Base-by-base conservation (phyloP, 1,284 basidiomycete genomes). In the Fomitopsis pinicola region DNA sequence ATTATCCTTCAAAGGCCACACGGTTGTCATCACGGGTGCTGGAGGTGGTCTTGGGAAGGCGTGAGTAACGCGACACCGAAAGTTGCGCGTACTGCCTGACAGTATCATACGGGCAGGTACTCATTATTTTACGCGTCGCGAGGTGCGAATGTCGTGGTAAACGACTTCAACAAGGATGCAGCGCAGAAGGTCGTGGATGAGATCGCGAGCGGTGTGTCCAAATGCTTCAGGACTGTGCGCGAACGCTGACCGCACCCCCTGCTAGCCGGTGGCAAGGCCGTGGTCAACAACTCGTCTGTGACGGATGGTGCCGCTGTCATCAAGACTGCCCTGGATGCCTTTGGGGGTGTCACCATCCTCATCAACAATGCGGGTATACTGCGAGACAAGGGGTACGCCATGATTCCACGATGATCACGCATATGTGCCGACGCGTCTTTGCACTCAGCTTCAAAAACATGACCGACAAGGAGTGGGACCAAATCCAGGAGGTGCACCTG, bases 341-440 rank as follows among this genome's bases (percentile, higher is more conserved):
- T 95, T 76, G 96, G 96, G 1, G 81, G 81, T 2, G 82, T 97
- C 42, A 86, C 82, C 66, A 93, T 89, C 64, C 84, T 97, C 55
- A 90, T 98, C 72, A 99, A 99, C 82, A 99, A 99, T 78, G 97
- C 97, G 55, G 97, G 97, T 59, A 95, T 99, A 68, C 79, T 99
- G 57, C 86, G 91, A 26, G 88, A 91, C 71, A 91, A 83, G 71
- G 88, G 86, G 95, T 91, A 59, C 50, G 83, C 73, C 48, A 40
- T 4, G 17, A 19, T 15, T 14, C 52, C 7, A 38, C 57, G 19
- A 38, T 38, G 36, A 33, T 58, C 64, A 45, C 54, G 5, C 10
- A 14, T 33, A 17, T 33, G 26, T 19, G n/a, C 44, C 59, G 10
- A 46, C 50, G 15, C 17, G 26, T 57, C 19, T 46, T 15, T 26